Conservation (phyloP, 202 grass and related monocot species). For the Digitaria exilis region DNA sequence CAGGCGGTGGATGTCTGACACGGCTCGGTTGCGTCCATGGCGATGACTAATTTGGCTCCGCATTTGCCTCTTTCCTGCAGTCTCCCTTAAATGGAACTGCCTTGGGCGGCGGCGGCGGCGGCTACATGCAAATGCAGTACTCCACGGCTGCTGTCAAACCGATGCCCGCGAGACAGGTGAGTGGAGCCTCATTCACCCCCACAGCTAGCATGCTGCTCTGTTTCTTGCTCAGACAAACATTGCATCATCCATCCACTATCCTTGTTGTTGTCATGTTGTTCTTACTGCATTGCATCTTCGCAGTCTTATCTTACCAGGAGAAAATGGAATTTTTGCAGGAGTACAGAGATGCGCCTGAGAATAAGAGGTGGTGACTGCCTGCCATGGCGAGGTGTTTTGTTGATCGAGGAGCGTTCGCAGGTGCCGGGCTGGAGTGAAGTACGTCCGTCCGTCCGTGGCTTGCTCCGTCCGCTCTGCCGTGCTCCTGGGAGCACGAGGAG, state of each 20-base stretch:
- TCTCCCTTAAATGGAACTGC: conserved; percentile 31
- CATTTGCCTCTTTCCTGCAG: background rate
- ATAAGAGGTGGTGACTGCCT: conserved; percentile 42
- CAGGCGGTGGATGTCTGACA: background rate
- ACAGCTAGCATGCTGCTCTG: background rate
- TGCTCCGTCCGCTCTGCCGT: conserved; percentile 7
- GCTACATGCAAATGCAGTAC: conserved; percentile 55
- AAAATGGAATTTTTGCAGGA: conserved; percentile 14
- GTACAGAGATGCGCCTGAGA: conserved; percentile 46
- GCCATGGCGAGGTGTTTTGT: background rate
- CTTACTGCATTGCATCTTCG: no score
- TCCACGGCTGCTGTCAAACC: conserved; percentile 38
- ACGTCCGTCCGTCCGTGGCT: background rate
- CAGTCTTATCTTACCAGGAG: background rate
- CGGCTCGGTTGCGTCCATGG: background rate
- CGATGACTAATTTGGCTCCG: conserved; percentile 18
- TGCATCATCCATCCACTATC: background rate
- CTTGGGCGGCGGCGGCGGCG: conserved; percentile 24
- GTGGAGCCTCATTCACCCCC: background rate
- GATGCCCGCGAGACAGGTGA: conserved; percentile 53
- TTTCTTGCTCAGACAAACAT: conserved; percentile 7
- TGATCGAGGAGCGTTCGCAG: background rate
- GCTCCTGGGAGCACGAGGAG: conserved; percentile 25
- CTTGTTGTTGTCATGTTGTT: no score
- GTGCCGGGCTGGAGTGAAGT: conserved; percentile 4